Conservation (phyloP, 2,329 filamentous ascomycete species). For the Monosporascus sp. region DNA sequence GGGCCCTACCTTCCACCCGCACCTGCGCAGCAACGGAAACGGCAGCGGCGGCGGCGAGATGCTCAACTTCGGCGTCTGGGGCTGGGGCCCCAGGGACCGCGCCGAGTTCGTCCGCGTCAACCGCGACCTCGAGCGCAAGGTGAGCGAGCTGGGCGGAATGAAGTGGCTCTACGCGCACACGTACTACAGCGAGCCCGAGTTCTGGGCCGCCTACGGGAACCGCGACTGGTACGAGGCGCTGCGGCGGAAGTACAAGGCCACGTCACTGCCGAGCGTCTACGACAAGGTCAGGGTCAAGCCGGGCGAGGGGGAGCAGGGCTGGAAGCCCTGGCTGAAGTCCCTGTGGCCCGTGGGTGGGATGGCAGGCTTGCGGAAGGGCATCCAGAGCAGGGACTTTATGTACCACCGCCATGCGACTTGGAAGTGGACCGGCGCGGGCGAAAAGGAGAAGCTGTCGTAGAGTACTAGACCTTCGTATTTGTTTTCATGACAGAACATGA, state of each 20-base stretch:
- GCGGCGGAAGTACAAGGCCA: constrained; percentile 57
- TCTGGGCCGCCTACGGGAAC: constrained; percentile 60
- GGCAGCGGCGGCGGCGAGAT: constrained; percentile 27
- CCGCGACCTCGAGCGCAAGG: constrained; percentile 63
- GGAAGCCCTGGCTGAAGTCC: constrained; percentile 39
- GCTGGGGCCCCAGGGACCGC: constrained; percentile 57
- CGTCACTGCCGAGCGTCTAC: constrained; percentile 59
- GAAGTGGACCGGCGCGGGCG: constrained; percentile 39
- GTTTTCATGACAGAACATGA: too few relatives aligned
- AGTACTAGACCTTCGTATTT: background rate
- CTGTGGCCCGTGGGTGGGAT: constrained; percentile 53
- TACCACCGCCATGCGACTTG: constrained; percentile 48
- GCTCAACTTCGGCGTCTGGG: constrained; percentile 72
- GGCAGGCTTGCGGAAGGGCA: constrained; percentile 54
- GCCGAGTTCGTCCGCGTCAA: constrained; percentile 64
- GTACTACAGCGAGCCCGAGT: constrained; percentile 70
- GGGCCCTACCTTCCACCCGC: constrained; percentile 51
- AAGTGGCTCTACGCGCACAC: constrained; percentile 88
- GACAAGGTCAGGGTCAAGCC: constrained; percentile 60
- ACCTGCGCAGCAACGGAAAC: constrained; percentile 30
- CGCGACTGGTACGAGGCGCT: constrained; percentile 56
- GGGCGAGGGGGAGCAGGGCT: constrained; percentile 36
- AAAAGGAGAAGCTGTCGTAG: constrained; percentile 17
- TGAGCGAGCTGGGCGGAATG: constrained; percentile 64
- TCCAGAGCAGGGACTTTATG: constrained; percentile 51